These are phyloP conservation scores for Aspergillus unguis DNA, from an alignment of 2,329 filamentous ascomycete genomes.

Conservation along the genomic window DNA sequence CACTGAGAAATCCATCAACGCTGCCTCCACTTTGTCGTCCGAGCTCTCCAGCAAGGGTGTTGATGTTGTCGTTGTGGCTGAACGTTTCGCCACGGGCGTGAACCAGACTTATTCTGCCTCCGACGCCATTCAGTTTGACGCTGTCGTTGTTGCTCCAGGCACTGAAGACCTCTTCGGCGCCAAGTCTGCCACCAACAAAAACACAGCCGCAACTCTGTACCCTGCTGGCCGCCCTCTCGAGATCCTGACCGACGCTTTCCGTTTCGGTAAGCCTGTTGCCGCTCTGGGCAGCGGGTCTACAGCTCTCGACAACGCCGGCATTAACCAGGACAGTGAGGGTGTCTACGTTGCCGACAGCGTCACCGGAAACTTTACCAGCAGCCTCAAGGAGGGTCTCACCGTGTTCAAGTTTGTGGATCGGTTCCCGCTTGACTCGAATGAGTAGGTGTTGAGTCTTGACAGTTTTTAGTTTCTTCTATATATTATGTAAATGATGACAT, in stretches of 20 bases:
- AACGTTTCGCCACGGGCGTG: constrained; percentile 54
- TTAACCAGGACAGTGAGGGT: constrained; percentile 36
- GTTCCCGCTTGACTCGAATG: constrained; percentile 54
- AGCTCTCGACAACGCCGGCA: constrained; percentile 44
- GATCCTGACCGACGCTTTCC: constrained; percentile 61
- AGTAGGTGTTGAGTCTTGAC: constrained; percentile 13
- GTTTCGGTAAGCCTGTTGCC: constrained; percentile 68
- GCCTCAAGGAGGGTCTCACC: constrained; percentile 58
- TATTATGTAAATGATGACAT: neutral
- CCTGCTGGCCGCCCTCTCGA: constrained; percentile 62
- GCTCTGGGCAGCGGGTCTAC: constrained; percentile 50
- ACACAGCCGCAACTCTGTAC: constrained; percentile 56
- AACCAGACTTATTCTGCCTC: constrained; percentile 64
- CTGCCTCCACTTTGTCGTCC: constrained; percentile 52
- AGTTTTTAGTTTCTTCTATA: neutral
- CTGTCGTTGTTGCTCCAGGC: constrained; percentile 57
- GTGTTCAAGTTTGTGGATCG: constrained; percentile 65
- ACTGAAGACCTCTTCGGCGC: constrained; percentile 52
- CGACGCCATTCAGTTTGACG: constrained; percentile 49
- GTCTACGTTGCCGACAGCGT: constrained; percentile 33
- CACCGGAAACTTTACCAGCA: constrained; percentile 40
- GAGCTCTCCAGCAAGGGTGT: constrained; percentile 46
- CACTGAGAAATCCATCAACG: constrained; percentile 44
- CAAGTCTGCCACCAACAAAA: constrained; percentile 23
- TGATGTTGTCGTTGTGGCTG: constrained; percentile 58